These are phyloP conservation scores for Lablab purpureus DNA, from an alignment of 306 rosid genomes.

Conservation along the genomic window DNA sequence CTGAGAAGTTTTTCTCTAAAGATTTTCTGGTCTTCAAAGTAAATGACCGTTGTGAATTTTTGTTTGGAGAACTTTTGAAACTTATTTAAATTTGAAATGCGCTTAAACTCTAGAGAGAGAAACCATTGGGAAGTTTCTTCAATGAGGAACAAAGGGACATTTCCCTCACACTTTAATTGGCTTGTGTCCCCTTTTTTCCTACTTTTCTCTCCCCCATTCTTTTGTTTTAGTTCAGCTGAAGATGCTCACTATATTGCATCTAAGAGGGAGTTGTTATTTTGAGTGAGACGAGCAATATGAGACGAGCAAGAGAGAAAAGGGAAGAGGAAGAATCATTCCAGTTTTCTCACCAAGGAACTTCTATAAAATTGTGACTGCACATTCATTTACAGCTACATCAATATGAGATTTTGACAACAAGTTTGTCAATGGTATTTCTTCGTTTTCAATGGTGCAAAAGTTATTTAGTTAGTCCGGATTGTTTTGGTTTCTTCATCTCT, in stretches of 20 bases:
- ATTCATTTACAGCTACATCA: too few species aligned
- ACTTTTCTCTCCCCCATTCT: neutral
- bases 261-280: too few species aligned
- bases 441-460: too few species aligned
- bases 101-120: neutral
- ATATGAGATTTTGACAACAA: too few species aligned
- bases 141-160: neutral
- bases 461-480: too few species aligned
- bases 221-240: conserved; percentile 5
- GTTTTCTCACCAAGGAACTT: too few species aligned
- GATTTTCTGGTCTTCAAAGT: neutral
- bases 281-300: too few species aligned
- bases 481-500: too few species aligned
- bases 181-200: neutral
- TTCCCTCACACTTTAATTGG: neutral
- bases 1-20: neutral
- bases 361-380: too few species aligned
- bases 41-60: neutral
- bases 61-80: neutral
- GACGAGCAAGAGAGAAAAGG: too few species aligned
- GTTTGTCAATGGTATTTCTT: too few species aligned
- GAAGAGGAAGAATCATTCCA: too few species aligned
- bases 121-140: neutral
- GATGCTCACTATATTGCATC: neutral
- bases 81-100: neutral